Evolutionary conservation across 2,329 filamentous ascomycete genomes (phyloP).

Genomic region (Pseudogymnoascus sp.): DNA sequence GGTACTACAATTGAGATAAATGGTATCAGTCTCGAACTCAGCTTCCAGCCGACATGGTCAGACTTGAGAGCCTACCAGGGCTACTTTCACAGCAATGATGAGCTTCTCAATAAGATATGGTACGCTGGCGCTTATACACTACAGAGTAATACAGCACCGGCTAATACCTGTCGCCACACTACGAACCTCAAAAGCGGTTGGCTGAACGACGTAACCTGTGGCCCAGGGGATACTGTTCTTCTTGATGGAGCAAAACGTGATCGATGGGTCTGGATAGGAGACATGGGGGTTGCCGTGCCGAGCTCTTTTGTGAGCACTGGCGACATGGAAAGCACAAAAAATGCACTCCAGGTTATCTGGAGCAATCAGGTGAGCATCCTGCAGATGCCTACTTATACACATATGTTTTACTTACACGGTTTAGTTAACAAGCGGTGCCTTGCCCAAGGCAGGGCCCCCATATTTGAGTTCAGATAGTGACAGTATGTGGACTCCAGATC

Average conservation of each 20-base stretch:
- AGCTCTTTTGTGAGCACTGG: constrained; percentile 45
- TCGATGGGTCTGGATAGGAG: constrained; percentile 51
- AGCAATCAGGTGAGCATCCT: constrained; percentile 26
- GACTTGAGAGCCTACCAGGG: constrained; percentile 31
- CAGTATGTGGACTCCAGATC: constrained; percentile 15
- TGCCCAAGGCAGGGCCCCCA: constrained; percentile 26
- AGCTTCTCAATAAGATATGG: constrained; percentile 33
- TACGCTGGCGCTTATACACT: constrained; percentile 26
- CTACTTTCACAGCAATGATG: constrained; percentile 29
- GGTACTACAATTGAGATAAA: constrained; percentile 24
- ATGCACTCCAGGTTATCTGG: constrained; percentile 41
- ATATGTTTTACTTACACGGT: not conserved
- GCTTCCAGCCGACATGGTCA: constrained; percentile 38
- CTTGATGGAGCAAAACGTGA: constrained; percentile 52
- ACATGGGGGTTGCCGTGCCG: constrained; percentile 50
- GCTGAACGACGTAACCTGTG: constrained; percentile 37
- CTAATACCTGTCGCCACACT: constrained; percentile 27
- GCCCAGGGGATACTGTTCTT: constrained; percentile 19
- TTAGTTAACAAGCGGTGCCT: constrained; percentile 23
- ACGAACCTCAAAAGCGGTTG: constrained; percentile 29
- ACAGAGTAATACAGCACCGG: constrained; percentile 27
- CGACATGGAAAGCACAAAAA: constrained; percentile 40
- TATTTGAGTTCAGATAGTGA: constrained; percentile 19
- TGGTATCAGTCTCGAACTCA: constrained; percentile 32
- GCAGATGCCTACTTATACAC: not conserved